A percentile compares a stretch with the other conserved stretches of the same genome.
phyloP scores from a whole-genome alignment of 1,284 basidiomycete genomes.

The Gomphus sp. region DNA sequence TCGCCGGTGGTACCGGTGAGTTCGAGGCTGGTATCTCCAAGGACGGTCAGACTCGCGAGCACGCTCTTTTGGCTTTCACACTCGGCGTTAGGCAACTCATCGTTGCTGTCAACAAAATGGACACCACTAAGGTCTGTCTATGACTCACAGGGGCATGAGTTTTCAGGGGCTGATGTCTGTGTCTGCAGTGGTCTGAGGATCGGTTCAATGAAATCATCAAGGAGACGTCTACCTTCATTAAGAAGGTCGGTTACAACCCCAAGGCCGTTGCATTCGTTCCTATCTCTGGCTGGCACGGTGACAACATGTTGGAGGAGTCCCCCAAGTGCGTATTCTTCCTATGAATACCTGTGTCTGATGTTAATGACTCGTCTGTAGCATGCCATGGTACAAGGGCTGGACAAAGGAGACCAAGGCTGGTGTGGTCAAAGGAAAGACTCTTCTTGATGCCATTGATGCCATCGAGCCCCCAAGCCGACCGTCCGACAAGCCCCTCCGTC shows the following conservation, averaged over 20 bases:
- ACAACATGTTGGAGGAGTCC: slow-evolving; percentile 99
- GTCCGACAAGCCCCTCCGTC: slow-evolving; percentile 99
- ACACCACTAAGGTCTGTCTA: slow-evolving; percentile 78
- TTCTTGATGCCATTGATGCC: slow-evolving; percentile 99
- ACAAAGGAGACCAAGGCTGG: slow-evolving; percentile 92
- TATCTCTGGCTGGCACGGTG: slow-evolving; percentile 99
- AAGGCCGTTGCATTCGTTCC: slow-evolving; percentile 98
- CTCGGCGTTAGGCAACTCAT: slow-evolving; percentile 99
- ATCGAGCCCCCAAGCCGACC: slow-evolving; percentile 97
- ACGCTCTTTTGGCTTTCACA: slow-evolving; percentile 99
- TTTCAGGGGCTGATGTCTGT: slow-evolving; percentile 10
- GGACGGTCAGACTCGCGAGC: slow-evolving; percentile 99
- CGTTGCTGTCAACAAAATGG: slow-evolving; percentile 99
- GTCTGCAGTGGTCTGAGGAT: slow-evolving; percentile 86
- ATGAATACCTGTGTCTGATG: slow-evolving; percentile 8
- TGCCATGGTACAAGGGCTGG: slow-evolving; percentile 99
- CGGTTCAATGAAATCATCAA: slow-evolving; percentile 99
- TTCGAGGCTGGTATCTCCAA: slow-evolving; percentile 99
- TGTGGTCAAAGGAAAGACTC: slow-evolving; percentile 94
- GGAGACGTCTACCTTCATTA: slow-evolving; percentile 99
- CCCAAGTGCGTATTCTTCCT: slow-evolving; percentile 51
- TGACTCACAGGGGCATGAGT: slow-evolving; percentile 7
- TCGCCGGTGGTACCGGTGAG: slow-evolving; percentile 98
- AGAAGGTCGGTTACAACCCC: slow-evolving; percentile 99
- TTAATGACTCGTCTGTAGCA: slow-evolving; percentile 41